Conservation (phyloP, 73 alveolate genomes). For the Uronychia setigera region DNA sequence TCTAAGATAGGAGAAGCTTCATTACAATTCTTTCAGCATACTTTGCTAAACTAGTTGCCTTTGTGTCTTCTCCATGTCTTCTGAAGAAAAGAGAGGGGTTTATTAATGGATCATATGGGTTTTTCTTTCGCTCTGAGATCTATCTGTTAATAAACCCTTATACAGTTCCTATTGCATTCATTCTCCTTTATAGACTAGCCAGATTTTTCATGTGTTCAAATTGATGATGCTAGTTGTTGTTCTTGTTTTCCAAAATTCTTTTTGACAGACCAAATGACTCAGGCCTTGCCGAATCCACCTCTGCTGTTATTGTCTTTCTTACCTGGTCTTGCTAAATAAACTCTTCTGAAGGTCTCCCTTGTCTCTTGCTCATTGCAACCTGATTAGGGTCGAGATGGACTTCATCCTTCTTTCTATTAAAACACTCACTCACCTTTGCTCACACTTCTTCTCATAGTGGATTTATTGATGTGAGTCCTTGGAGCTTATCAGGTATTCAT, state of each 20-base stretch:
- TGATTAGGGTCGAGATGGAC: too few species aligned
- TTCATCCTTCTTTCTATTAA: not conserved
- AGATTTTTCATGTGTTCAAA: slow-evolving; percentile 55
- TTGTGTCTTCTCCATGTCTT: slow-evolving; percentile 43
- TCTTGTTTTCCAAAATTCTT: slow-evolving; percentile 27
- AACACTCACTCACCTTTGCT: not conserved
- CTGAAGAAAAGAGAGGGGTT: slow-evolving; percentile 62
- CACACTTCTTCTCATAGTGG: not conserved
- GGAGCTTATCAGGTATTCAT: slow-evolving; percentile 22
- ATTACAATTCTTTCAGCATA: slow-evolving; percentile 30
- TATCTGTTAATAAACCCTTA: not conserved
- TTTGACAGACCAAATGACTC: slow-evolving; percentile 33
- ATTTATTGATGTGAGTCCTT: not conserved
- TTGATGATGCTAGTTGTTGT: slow-evolving; percentile 29
- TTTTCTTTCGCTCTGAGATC: slow-evolving; percentile 54
- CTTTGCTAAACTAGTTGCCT: slow-evolving; percentile 28
- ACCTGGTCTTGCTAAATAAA: slow-evolving; percentile 23
- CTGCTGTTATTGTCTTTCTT: slow-evolving; percentile 7
- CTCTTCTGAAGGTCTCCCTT: slow-evolving; percentile 56
- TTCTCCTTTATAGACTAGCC: slow-evolving; percentile 49
- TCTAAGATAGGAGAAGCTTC: not conserved
- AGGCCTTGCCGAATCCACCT: slow-evolving; percentile 15
- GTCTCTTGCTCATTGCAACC: slow-evolving; percentile 45
- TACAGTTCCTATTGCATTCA: slow-evolving; percentile 44
- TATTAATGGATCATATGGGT: slow-evolving; percentile 58